phyloP scores from a whole-genome alignment of 371 early-diverging fungal genomes.

The Mortierella sp. region DNA sequence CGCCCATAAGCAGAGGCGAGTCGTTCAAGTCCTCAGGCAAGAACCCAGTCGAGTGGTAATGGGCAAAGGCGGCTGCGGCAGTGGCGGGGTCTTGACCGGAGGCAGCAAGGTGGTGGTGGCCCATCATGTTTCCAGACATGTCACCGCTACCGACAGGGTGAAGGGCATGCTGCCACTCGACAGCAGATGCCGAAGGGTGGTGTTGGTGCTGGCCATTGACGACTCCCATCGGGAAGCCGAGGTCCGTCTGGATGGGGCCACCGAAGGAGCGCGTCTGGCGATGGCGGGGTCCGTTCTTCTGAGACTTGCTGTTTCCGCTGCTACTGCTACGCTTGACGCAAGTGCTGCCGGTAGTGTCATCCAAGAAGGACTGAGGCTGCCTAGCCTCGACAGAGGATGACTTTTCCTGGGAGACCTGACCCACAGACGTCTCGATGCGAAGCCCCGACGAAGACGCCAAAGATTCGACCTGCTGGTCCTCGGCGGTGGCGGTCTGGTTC shows the following conservation, averaged over 20 bases:
- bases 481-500: conserved; percentile 3
- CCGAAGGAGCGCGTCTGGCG: conserved; percentile 57
- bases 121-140: conserved; percentile 27
- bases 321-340: conserved; percentile 55
- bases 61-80: conserved; percentile 20
- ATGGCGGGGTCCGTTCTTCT: conserved; percentile 35
- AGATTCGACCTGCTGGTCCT: background rate
- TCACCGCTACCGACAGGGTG: conserved; percentile 19
- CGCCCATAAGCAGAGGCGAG: conserved; percentile 42
- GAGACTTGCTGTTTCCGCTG: conserved; percentile 32
- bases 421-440: background rate
- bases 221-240: conserved; percentile 19
- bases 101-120: conserved; percentile 9
- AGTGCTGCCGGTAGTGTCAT: conserved; percentile 18
- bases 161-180: conserved; percentile 30
- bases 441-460: too few relatives aligned
- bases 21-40: conserved; percentile 36
- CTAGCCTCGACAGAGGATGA: background rate
- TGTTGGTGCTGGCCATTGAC: background rate
- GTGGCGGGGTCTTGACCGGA: conserved; percentile 1
- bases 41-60: conserved; percentile 21
- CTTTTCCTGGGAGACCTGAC: conserved; percentile 12
- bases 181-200: too few relatives aligned
- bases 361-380: background rate
- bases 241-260: conserved; percentile 40